Evolutionary conservation across 2,329 filamentous ascomycete species (phyloP).

Genomic region (Dactylellina parvicollis): DNA sequence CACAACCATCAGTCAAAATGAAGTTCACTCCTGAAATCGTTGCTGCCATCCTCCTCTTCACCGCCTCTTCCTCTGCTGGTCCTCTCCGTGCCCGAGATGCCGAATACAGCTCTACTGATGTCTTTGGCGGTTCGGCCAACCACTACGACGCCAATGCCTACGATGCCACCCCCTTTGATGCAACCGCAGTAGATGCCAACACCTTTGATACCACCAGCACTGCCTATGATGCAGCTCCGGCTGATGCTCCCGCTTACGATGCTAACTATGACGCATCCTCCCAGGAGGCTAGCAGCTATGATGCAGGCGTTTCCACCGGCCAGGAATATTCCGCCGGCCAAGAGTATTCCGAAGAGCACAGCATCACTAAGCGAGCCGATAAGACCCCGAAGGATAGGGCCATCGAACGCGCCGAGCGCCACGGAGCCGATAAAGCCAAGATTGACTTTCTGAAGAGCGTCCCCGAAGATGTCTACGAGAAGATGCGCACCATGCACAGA

Average conservation of each 20-base stretch:
- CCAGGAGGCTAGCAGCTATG: no score
- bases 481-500: constrained; percentile 9
- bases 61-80: constrained; percentile 11
- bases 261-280: background rate
- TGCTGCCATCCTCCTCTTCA: constrained; percentile 10
- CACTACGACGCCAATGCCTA: no score
- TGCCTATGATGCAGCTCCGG: background rate
- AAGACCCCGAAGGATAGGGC: constrained; percentile 12
- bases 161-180: no score
- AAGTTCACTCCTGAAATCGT: constrained; percentile 23
- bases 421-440: background rate
- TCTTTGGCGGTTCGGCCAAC: background rate
- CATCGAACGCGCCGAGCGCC: background rate
- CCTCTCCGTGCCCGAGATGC: background rate
- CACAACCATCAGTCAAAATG: constrained; percentile 20
- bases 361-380: no score
- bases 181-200: no score
- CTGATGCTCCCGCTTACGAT: background rate
- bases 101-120: background rate
- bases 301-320: background rate
- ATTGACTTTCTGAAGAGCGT: constrained; percentile 17
- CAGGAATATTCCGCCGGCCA: background rate
- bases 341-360: no score
- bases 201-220: background rate
- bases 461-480: constrained; percentile 12